Conservation (phyloP, 2,329 filamentous ascomycete genomes). For the Paecilomyces fulvus region DNA sequence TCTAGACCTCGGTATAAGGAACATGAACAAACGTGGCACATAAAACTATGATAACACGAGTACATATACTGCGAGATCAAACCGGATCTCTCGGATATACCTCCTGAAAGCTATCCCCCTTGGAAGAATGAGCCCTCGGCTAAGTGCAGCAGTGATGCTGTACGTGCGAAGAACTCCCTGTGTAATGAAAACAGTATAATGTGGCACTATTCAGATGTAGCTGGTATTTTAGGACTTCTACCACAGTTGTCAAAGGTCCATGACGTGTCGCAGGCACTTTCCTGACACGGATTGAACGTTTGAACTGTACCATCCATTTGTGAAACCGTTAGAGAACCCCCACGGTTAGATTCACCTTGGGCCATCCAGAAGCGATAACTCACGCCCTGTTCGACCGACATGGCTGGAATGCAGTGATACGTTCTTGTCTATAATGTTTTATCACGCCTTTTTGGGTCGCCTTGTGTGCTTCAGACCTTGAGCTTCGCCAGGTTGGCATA, state of each 20-base stretch:
- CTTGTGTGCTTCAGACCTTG: neutral
- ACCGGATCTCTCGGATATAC: too few species aligned
- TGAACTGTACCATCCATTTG: neutral
- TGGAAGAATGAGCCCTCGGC: too few species aligned
- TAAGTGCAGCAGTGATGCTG: too few species aligned
- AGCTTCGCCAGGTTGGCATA: neutral
- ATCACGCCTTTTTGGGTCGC: neutral
- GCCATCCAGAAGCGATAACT: neutral
- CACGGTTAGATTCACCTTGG: neutral
- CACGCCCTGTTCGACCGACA: neutral
- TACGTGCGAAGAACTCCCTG: too few species aligned
- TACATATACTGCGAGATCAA: too few species aligned
- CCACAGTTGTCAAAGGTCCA: neutral
- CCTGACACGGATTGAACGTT: neutral
- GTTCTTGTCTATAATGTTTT: neutral
- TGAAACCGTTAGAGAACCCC: too few species aligned
- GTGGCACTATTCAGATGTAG: too few species aligned
- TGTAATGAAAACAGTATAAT: too few species aligned
- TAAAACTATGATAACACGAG: too few species aligned
- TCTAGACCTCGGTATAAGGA: too few species aligned
- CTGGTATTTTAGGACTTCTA: neutral
- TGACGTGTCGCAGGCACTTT: neutral
- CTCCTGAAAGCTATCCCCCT: too few species aligned
- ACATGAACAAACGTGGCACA: too few species aligned
- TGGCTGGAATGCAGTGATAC: neutral